Evolutionary conservation across 495 filamentous ascomycete genomes (phyloP).

Genomic region (Penicillium psychrofluorescens): DNA sequence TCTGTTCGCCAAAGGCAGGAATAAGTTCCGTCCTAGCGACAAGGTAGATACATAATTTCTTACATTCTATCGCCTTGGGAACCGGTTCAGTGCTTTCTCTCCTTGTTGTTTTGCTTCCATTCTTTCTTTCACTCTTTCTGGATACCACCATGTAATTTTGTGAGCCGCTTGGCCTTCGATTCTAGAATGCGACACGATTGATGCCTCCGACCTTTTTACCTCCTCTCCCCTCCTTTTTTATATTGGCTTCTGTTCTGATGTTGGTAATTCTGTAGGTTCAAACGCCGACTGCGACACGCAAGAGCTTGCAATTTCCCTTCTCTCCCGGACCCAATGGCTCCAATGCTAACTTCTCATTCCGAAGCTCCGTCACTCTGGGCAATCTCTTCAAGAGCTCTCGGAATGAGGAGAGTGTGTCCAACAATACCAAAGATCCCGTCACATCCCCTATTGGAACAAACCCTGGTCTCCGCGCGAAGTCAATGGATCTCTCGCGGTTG

Average conservation of each 20-base stretch:
- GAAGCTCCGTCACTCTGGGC: conserved; percentile 16
- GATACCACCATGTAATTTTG: conserved; percentile 34
- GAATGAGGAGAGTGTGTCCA: conserved; percentile 2
- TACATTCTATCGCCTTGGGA: conserved; percentile 18
- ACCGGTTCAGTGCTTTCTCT: conserved; percentile 5
- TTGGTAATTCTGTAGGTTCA: conserved; percentile 39
- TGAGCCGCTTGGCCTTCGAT: conserved; percentile 21
- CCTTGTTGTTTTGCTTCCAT: conserved; percentile 2
- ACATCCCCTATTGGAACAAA: too few relatives aligned
- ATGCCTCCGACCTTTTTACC: conserved; percentile 18
- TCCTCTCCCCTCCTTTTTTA: conserved; percentile 11
- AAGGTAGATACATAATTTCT: conserved; percentile 71
- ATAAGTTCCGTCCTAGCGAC: conserved; percentile 66
- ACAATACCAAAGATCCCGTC: conserved; percentile 1
- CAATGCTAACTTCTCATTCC: conserved; percentile 11
- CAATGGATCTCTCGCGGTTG: conserved; percentile 1
- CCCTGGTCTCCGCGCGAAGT: not conserved
- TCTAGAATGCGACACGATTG: conserved; percentile 35
- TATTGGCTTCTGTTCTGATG: conserved; percentile 18
- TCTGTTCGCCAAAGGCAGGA: conserved; percentile 78
- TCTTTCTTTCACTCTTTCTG: conserved; percentile 23
- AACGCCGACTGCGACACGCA: conserved; percentile 18
- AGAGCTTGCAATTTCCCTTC: conserved; percentile 13
- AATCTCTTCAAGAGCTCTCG: conserved; percentile 11
- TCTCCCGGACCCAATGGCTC: conserved; percentile 8